These are phyloP conservation scores for Ceratorhiza oryzae-sativae DNA, from an alignment of 1,284 basidiomycete species.

Conservation along the genomic window DNA sequence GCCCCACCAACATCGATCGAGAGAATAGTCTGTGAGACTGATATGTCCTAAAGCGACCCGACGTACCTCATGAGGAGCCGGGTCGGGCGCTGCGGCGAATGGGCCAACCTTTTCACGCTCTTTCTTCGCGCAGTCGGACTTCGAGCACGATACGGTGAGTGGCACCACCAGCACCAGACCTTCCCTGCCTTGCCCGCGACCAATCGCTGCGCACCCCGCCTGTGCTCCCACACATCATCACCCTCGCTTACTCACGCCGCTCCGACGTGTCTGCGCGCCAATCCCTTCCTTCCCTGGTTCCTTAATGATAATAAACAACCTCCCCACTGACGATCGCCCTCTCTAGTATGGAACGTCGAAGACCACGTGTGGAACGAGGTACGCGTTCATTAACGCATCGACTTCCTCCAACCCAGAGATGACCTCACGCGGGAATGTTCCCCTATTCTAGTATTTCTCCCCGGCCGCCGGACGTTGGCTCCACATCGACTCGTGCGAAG, in stretches of 20 bases:
- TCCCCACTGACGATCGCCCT: neutral
- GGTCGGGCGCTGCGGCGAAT: slow-evolving; percentile 56
- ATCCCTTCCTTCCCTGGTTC: too few species aligned
- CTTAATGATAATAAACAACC: too few species aligned
- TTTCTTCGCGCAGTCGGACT: slow-evolving; percentile 53
- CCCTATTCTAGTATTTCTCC: slow-evolving; percentile 46
- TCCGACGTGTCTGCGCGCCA: too few species aligned
- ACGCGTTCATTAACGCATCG: slow-evolving; percentile 44
- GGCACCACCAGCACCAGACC: too few species aligned
- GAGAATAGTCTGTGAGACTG: neutral
- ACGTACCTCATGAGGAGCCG: slow-evolving; percentile 49
- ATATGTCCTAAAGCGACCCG: slow-evolving; percentile 44
- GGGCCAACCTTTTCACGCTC: slow-evolving; percentile 56
- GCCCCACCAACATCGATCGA: neutral
- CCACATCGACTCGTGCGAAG: slow-evolving; percentile 57
- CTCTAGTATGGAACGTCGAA: slow-evolving; percentile 50
- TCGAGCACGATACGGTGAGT: slow-evolving; percentile 52
- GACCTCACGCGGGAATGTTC: slow-evolving; percentile 25
- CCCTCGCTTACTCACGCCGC: slow-evolving; percentile 10
- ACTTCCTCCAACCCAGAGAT: neutral
- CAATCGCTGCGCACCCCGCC: too few species aligned
- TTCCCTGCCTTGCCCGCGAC: too few species aligned
- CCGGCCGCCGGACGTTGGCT: slow-evolving; percentile 52
- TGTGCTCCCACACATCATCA: slow-evolving; percentile 11
- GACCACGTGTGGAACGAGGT: slow-evolving; percentile 60